A percentile compares a stretch with the other conserved stretches of the same genome.
Evolutionary conservation across 192 early-diverging fungal genomes (phyloP).

Genomic region (Coemansia interrupta): DNA sequence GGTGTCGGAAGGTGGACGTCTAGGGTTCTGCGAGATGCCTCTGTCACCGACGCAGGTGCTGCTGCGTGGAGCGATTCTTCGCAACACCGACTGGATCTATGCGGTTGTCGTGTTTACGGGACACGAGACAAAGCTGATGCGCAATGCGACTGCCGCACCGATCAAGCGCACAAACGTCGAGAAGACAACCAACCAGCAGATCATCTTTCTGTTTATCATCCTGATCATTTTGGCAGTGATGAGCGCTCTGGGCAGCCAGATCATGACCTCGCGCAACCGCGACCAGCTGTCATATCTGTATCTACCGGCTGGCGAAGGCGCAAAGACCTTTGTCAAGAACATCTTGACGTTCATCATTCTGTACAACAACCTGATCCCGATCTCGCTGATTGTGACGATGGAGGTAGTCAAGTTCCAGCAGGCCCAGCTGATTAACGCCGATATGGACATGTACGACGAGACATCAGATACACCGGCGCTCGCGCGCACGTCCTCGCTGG

Average conservation of each 20-base stretch:
- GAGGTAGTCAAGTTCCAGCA: constrained; percentile 95
- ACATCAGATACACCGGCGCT: constrained; percentile 87
- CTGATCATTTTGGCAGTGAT: constrained; percentile 79
- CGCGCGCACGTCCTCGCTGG: constrained; percentile 85
- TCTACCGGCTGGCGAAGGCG: constrained; percentile 30
- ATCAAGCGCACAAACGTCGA: constrained; percentile 91
- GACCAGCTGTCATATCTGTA: constrained; percentile 52
- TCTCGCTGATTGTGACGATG: constrained; percentile 98
- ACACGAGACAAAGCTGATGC: constrained; percentile 97
- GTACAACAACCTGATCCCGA: constrained; percentile 98
- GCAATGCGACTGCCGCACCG: constrained; percentile 87
- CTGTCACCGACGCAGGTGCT: constrained; percentile 92
- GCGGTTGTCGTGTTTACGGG: constrained; percentile 94
- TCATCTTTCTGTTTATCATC: constrained; percentile 87
- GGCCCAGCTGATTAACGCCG: constrained; percentile 82
- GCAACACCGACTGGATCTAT: constrained; percentile 94
- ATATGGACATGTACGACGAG: constrained; percentile 96
- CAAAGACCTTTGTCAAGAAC: constrained; percentile 74
- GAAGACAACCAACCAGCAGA: constrained; percentile 87
- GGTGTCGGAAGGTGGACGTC: constrained; percentile 43
- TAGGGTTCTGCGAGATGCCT: constrained; percentile 65
- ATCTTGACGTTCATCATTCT: constrained; percentile 97
- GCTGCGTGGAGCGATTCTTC: constrained; percentile 85
- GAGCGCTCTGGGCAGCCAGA: constrained; percentile 79
- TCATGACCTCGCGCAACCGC: constrained; percentile 54